Percentiles rank a stretch among this genome's conserved stretches.
Evolutionary conservation across 179 eudicot species (phyloP).

Genomic region (Drosera spatulata): DNA sequence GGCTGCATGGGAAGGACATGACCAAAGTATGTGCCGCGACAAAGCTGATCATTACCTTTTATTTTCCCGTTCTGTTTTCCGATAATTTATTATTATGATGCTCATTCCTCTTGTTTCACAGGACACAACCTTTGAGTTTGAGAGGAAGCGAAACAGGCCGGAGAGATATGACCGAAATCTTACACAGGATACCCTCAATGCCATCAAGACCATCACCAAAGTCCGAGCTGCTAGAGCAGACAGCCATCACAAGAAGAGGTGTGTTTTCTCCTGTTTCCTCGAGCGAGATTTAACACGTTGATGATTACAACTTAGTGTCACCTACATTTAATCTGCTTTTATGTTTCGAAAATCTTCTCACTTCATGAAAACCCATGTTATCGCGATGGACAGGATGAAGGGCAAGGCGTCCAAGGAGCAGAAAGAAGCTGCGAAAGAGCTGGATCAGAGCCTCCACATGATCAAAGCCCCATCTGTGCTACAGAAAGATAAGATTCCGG

Average conservation of each 20-base stretch:
- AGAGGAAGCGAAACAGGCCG: constrained; percentile 92
- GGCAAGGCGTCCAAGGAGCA: constrained; percentile 24
- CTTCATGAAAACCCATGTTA: not conserved
- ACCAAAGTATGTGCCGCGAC: constrained; percentile 45
- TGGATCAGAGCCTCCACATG: constrained; percentile 39
- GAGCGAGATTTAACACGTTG: too few relatives aligned
- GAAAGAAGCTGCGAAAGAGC: constrained; percentile 24
- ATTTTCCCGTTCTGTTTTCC: not conserved
- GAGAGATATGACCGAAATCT: constrained; percentile 88
- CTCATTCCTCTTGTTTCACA: constrained; percentile 4
- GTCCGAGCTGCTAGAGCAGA: constrained; percentile 34
- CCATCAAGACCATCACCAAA: constrained; percentile 63
- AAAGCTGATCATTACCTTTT: not conserved
- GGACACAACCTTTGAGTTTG: constrained; percentile 96
- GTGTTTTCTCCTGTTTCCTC: not conserved
- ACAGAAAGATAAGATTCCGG: constrained; percentile 31
- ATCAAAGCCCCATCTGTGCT: constrained; percentile 46
- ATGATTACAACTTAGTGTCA: too few relatives aligned
- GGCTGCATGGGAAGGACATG: constrained; percentile 94
- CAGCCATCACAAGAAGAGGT: constrained; percentile 50
- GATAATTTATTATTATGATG: not conserved
- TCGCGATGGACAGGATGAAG: constrained; percentile 38
- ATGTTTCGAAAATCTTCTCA: too few relatives aligned
- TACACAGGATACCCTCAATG: constrained; percentile 51
- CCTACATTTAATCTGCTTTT: too few relatives aligned